phyloP scores from a whole-genome alignment of 1,139 yeast genomes.

The Meyerozyma athensensis region DNA sequence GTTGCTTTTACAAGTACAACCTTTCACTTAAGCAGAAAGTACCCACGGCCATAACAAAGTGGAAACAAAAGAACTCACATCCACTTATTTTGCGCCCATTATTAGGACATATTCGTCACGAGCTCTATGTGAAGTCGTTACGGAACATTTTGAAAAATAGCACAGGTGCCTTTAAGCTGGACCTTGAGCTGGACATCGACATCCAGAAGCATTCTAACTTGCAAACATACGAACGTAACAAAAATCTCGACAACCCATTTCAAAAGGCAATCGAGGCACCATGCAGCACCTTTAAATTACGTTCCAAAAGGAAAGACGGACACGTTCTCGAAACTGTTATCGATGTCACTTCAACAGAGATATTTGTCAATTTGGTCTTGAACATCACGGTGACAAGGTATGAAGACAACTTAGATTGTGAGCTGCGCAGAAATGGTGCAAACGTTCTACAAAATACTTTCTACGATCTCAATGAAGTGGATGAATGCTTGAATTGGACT shows the following conservation, averaged over 20 bases:
- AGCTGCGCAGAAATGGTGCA: slow-evolving; percentile 29
- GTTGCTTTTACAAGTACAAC: slow-evolving; percentile 53
- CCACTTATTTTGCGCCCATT: slow-evolving; percentile 60
- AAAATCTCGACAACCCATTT: slow-evolving; percentile 29
- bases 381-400: slow-evolving; percentile 26
- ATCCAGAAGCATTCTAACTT: slow-evolving; percentile 25
- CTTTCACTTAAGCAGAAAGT: slow-evolving; percentile 41
- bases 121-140: slow-evolving; percentile 42
- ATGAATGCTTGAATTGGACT: slow-evolving; percentile 65
- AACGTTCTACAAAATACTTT: slow-evolving; percentile 44
- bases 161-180: slow-evolving; percentile 14
- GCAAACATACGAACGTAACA: slow-evolving; percentile 7
- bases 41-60: slow-evolving; percentile 48
- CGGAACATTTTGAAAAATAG: slow-evolving; percentile 35
- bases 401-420: slow-evolving; percentile 24
- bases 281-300: slow-evolving; percentile 21
- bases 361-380: slow-evolving; percentile 15
- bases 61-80: slow-evolving; percentile 45
- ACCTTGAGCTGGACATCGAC: slow-evolving; percentile 16
- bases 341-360: slow-evolving; percentile 14
- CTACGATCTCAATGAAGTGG: slow-evolving; percentile 57
- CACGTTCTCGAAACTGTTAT: slow-evolving; percentile 9
- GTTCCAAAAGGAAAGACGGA: slow-evolving; percentile 10
- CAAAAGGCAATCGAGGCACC: slow-evolving; percentile 39
- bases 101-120: slow-evolving; percentile 66